Base-by-base conservation (phyloP, 768 basidiomycete species). In the Tylopilus subfusipes region DNA sequence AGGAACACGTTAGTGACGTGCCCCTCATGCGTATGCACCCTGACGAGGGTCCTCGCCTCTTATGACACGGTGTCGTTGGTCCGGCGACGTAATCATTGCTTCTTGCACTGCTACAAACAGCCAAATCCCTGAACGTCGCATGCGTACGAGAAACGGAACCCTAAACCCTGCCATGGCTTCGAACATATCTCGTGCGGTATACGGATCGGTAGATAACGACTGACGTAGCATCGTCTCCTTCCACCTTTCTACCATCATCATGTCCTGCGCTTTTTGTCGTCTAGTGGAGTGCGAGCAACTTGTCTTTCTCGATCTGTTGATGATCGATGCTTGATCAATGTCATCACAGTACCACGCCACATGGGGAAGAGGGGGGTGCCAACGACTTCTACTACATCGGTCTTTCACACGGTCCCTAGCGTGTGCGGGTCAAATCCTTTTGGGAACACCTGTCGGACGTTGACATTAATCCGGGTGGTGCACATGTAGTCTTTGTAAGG, bases 381-480 rank as follows among this genome's bases (percentile, higher is more conserved):
- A 39, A 39, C 9, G 19, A 10, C 18, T n/a, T n/a, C 34, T 19
- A 14, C 21, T 21, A 14, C 25, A 24, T 24, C 39, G 0, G 22
- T 24, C 27, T 8, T 21, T 54, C 61, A 42, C 40, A 51, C 42
- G 49, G 47, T n/a, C 19, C 39, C 38, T 24, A 13, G 34, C 42
- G 24, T 22, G 49, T 49, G 39, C 19, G 78, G 73, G 52, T 72
- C 66, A 50, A 89, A 90, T 4, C 81, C 85, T 63, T 80, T 86
- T 2, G 88, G 87, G 65, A 91, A 90, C 7, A 91, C 89, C 67
- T 97, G 93, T 50, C 96, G 77, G 9, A 93, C 91, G 62, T 98
- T 98, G 52, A 98, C 77, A 65, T 98, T 98, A 64, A 98, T 88
- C 54, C 96, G 77, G 2, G 86, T 80, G 4, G 78, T 78, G 42